phyloP scores from a whole-genome alignment of 1,284 basidiomycete genomes.

The Ganoderma lucidum region DNA sequence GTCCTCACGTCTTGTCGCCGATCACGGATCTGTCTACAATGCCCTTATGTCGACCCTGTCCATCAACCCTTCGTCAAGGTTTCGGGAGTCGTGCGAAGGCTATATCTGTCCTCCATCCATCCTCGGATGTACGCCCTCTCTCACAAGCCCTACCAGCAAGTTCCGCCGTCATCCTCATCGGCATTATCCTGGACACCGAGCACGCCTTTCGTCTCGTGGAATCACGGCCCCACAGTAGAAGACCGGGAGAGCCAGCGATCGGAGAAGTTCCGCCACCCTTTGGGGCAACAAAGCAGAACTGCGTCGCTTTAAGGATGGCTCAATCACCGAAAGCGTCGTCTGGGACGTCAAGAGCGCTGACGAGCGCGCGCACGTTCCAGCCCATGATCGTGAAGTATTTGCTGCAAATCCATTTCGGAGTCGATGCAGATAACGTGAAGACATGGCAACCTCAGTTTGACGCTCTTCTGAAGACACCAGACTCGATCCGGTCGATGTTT shows the following conservation, averaged over 20 bases:
- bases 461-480: slow-evolving; percentile 72
- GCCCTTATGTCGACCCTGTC: slow-evolving; percentile 65
- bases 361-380: slow-evolving; percentile 83
- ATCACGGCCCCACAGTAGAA: slow-evolving; percentile 85
- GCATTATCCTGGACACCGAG: slow-evolving; percentile 75
- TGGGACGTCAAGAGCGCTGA: slow-evolving; percentile 85
- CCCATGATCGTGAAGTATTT: slow-evolving; percentile 80
- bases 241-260: slow-evolving; percentile 61
- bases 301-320: slow-evolving; percentile 96
- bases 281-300: slow-evolving; percentile 96
- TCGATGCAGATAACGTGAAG: slow-evolving; percentile 59
- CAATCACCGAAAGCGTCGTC: slow-evolving; percentile 93
- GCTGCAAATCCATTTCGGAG: slow-evolving; percentile 77
- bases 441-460: slow-evolving; percentile 74
- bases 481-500: slow-evolving; percentile 58
- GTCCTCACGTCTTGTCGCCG: slow-evolving; percentile 57
- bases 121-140: slow-evolving; percentile 54
- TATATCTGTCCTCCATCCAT: slow-evolving; percentile 62
- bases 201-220: slow-evolving; percentile 87
- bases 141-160: slow-evolving; percentile 60
- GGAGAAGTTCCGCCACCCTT: slow-evolving; percentile 77
- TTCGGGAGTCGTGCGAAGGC: slow-evolving; percentile 75
- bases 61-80: slow-evolving; percentile 66
- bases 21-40: slow-evolving; percentile 66
- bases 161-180: slow-evolving; percentile 65